Percentiles rank a stretch among this genome's conserved stretches.
These are phyloP conservation scores for Aspergillus nomiae DNA, from an alignment of 2,329 filamentous ascomycete species.

Conservation along the genomic window DNA sequence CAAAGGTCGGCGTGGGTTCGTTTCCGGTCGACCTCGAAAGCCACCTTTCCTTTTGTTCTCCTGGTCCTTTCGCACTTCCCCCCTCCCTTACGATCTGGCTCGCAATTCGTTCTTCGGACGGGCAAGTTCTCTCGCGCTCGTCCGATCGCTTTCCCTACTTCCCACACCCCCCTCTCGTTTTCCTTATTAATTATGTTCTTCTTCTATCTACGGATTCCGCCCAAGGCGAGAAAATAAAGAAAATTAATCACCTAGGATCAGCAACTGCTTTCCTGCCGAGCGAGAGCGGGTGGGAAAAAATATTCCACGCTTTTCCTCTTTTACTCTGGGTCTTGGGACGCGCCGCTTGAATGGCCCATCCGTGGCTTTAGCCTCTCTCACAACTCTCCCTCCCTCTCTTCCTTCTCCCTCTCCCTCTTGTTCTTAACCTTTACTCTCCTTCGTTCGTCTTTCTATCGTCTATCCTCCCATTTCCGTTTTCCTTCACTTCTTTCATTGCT, in stretches of 20 bases:
- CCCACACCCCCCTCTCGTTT: conserved; percentile 4
- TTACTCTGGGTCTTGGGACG: conserved; percentile 25
- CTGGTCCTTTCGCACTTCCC: conserved; percentile 6
- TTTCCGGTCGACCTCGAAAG: conserved; percentile 15
- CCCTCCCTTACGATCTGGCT: conserved; percentile 9
- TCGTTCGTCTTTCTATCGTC: conserved; percentile 15
- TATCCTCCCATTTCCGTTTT: conserved; percentile 16
- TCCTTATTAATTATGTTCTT: conserved; percentile 2
- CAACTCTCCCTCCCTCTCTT: conserved; percentile 11
- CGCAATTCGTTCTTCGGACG: conserved; percentile 14
- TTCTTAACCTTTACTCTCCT: conserved; percentile 12
- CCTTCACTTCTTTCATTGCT: conserved; percentile 11
- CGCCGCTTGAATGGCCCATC: conserved; percentile 30
- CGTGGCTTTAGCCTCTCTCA: conserved; percentile 23
- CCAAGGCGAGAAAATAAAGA: background rate
- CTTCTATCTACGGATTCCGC: background rate
- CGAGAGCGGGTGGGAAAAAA: conserved; percentile 21
- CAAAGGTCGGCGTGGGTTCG: conserved; percentile 12
- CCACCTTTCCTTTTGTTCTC: conserved; percentile 12
- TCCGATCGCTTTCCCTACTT: conserved; percentile 1
- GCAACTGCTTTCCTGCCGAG: conserved; percentile 9
- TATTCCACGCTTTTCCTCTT: conserved; percentile 30
- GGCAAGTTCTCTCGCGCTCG: conserved; percentile 8
- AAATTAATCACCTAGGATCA: background rate
- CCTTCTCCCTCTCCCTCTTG: conserved; percentile 15